phyloP scores from a whole-genome alignment of 768 basidiomycete genomes.

The Serendipita vermifera region DNA sequence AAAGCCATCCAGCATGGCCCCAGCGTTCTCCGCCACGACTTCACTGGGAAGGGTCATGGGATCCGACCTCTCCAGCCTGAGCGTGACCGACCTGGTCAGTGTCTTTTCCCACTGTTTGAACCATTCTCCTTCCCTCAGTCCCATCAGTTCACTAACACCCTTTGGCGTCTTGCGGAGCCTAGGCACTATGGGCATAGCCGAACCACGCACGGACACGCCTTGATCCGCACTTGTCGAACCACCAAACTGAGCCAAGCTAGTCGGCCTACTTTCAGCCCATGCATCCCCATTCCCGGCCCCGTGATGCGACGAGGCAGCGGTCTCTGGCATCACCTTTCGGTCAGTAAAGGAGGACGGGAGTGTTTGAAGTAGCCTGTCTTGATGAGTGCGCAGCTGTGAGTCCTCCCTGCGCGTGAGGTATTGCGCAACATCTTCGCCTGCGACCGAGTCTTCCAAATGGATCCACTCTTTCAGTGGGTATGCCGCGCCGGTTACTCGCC shows the following conservation, averaged over 20 bases:
- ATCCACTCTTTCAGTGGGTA: slow-evolving; percentile 43
- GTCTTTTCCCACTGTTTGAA: slow-evolving; percentile 61
- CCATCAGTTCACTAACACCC: slow-evolving; percentile 31
- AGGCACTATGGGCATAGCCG: neutral
- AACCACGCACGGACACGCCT: slow-evolving; percentile 14
- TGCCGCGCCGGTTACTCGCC: slow-evolving; percentile 65
- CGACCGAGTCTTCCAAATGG: slow-evolving; percentile 12
- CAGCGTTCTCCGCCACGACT: slow-evolving; percentile 6
- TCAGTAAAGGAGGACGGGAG: neutral
- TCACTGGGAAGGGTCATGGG: slow-evolving; percentile 9
- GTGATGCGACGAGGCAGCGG: slow-evolving; percentile 15
- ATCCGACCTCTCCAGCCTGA: slow-evolving; percentile 14
- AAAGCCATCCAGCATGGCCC: slow-evolving; percentile 13
- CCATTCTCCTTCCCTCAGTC: slow-evolving; percentile 65
- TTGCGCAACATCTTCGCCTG: slow-evolving; percentile 12
- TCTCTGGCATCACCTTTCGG: neutral
- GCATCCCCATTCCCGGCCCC: slow-evolving; percentile 12
- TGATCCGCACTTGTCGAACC: slow-evolving; percentile 14
- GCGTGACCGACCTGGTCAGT: slow-evolving; percentile 45
- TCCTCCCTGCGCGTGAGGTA: slow-evolving; percentile 7
- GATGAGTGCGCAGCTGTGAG: neutral
- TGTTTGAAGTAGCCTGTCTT: neutral
- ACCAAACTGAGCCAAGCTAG: neutral
- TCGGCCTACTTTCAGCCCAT: neutral
- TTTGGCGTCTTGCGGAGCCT: slow-evolving; percentile 20